Evolutionary conservation across 208 protist genomes (phyloP), one percentile per base, ranked within the genome.

Genomic region (Tritrichomonas musculus): DNA sequence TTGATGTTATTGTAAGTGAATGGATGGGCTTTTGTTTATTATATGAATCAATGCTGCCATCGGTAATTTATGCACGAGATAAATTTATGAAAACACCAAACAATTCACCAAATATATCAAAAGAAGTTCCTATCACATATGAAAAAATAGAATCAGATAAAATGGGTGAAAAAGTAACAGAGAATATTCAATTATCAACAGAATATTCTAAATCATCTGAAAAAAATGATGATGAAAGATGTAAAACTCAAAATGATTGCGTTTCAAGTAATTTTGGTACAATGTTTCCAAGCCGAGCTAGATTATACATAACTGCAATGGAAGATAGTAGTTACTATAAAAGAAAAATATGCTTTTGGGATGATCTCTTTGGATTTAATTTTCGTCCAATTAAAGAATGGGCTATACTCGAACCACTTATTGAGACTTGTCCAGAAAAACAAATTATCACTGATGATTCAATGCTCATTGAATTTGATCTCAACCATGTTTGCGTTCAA

Each of bases 401-500:
- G 75, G 77, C 93, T 36, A 11, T 94, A 5, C 65, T 66, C 27
- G 97, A 98, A 93, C 97, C 97, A 44, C 94, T 97, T 0, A 95
- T 98, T 65, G 97, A 98, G 93, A 94, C 94, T 14, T 95, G 97
- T 47, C 93, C 97, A 39, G 65, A 93, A 49, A 64, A 96, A 33
- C 80, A 93, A 77, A 92, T 98, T 75, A 82, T 96, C 47, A 96
- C 97, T 17, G 93, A 94, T 41, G 93, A 82, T 30, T 94, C 64
- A 65, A 93, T 55, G 30, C 69, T 97, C n/a, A 39, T 80, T 47
- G 39, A 64, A 2, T 69, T 94, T 47, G 96, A 98, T 94, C 93
- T 97, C 55, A 94, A 95, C 53, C 96, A 93, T 27, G 94, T 97
- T 57, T 97, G 93, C 44, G 93, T 95, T 47, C 94, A 95, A 13